phyloP scores from a whole-genome alignment of 352 stramenopile species.

The Albugo laibachii region DNA sequence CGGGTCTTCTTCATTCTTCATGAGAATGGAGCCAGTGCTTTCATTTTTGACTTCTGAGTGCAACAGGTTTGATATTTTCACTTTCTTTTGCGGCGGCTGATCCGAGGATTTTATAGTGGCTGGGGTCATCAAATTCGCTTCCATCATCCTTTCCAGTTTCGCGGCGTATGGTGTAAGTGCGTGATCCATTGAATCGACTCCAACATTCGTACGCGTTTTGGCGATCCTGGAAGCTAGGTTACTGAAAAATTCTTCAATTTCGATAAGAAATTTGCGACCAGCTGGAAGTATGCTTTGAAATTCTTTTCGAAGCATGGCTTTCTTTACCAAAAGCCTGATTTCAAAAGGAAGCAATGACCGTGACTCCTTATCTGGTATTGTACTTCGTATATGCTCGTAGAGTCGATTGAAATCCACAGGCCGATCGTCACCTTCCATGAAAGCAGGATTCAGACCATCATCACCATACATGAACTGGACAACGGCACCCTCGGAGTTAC shows the following conservation, averaged over 20 bases:
- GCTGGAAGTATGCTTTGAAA: constrained; percentile 75
- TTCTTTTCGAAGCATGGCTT: constrained; percentile 50
- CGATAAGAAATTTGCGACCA: constrained; percentile 80
- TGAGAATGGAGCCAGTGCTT: neutral
- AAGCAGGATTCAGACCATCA: constrained; percentile 94
- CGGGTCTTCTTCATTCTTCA: constrained; percentile 16
- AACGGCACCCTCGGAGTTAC: constrained; percentile 78
- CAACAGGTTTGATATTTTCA: neutral
- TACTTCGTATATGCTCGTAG: constrained; percentile 75
- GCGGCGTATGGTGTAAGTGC: constrained; percentile 38
- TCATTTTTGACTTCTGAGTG: neutral
- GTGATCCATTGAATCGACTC: constrained; percentile 46
- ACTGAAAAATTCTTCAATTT: constrained; percentile 72
- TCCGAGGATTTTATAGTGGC: constrained; percentile 2
- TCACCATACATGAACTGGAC: constrained; percentile 99
- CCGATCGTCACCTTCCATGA: constrained; percentile 89
- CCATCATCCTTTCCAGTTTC: constrained; percentile 43
- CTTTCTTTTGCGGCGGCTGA: neutral
- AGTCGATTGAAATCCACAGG: constrained; percentile 94
- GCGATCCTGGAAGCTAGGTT: constrained; percentile 43
- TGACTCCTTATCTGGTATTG: constrained; percentile 44
- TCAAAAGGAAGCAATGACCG: constrained; percentile 58
- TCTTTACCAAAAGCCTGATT: constrained; percentile 66
- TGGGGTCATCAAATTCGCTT: constrained; percentile 16
- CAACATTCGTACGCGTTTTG: constrained; percentile 21